phyloP scores from a whole-genome alignment of 306 rosid species.

The Gynostemma pentaphyllum region DNA sequence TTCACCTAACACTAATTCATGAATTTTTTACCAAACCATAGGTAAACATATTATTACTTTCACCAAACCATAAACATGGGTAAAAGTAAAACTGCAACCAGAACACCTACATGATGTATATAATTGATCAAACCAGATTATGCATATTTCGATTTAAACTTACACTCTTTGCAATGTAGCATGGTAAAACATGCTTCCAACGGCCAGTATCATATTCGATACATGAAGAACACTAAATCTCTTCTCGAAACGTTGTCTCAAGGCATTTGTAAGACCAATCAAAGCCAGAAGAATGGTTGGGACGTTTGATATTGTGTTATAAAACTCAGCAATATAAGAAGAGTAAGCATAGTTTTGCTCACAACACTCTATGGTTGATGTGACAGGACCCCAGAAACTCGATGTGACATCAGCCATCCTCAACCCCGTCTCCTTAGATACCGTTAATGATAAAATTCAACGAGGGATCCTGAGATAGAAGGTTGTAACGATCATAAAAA shows the following conservation, averaged over 20 bases:
- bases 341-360: slow-evolving; percentile 69
- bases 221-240: slow-evolving; percentile 84
- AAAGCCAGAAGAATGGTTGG: slow-evolving; percentile 80
- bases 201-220: slow-evolving; percentile 75
- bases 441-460: slow-evolving; percentile 8
- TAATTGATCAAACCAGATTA: neutral
- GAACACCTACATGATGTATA: neutral
- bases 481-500: slow-evolving; percentile 21
- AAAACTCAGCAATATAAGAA: slow-evolving; percentile 82
- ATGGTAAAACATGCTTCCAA: slow-evolving; percentile 88
- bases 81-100: neutral
- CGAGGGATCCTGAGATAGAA: slow-evolving; percentile 8
- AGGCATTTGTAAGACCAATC: slow-evolving; percentile 72
- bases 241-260: slow-evolving; percentile 84
- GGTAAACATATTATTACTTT: neutral
- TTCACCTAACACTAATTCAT: neutral
- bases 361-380: slow-evolving; percentile 72
- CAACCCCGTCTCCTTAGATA: slow-evolving; percentile 13
- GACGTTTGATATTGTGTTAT: slow-evolving; percentile 71
- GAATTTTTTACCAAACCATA: no score
- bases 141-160: slow-evolving; percentile 25
- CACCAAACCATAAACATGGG: neutral
- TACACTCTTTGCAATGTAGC: slow-evolving; percentile 76
- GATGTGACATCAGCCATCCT: slow-evolving; percentile 53
- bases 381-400: slow-evolving; percentile 92